Base-by-base conservation (phyloP, 2,329 filamentous ascomycete genomes). In the Fusarium coffeatum region DNA sequence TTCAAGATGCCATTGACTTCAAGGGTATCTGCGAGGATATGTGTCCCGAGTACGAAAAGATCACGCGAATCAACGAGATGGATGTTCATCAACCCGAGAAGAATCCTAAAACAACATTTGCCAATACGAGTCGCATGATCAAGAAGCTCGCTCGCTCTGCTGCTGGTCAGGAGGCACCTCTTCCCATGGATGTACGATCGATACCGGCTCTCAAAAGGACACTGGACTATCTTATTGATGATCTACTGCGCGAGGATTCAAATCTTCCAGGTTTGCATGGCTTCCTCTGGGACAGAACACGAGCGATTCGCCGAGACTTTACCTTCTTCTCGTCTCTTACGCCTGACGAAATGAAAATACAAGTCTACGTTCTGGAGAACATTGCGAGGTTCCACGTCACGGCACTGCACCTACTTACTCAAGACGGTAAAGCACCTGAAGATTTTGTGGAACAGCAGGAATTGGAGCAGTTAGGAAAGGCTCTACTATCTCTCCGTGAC, bases 11-110 rank as follows among this genome's bases (percentile, higher is more conserved):
- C 9, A 87, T 91, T 49, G 85, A 87, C 43, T 92, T 92, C 74
- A 89, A 89, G 75, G 89, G 89, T 16, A 90, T 89, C 47, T 91
- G 89, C 72, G 87, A 91, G 72, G 87, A 90, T 27, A 91, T 91
- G 89, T 92, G 89, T 65, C 89, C 89, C 8, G 87, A 90, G 67
- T 90, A 87, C 76, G 89, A 92, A 75, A 87, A 87, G 76, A 84
- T 90, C 34, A 87, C 83, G 51, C 84, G 89, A 64, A 90, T 91
- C 59, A 86, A 85, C 49, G 88, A 91, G 74, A 81, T 84, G 71
- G 87, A 90, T 64, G 83, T 89, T 23, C 84, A 86, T 68, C 79
- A 79, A 9, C 81, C 86, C 9, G 89, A 91, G 73, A 89, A 87
- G 72, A 81, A 83, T 57, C 68, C 78, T 2, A 71, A 74, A 32